A percentile compares a stretch with the other conserved stretches of the same genome.
Conservation (phyloP, 768 basidiomycete genomes). For the Pleurotus eryngii region DNA sequence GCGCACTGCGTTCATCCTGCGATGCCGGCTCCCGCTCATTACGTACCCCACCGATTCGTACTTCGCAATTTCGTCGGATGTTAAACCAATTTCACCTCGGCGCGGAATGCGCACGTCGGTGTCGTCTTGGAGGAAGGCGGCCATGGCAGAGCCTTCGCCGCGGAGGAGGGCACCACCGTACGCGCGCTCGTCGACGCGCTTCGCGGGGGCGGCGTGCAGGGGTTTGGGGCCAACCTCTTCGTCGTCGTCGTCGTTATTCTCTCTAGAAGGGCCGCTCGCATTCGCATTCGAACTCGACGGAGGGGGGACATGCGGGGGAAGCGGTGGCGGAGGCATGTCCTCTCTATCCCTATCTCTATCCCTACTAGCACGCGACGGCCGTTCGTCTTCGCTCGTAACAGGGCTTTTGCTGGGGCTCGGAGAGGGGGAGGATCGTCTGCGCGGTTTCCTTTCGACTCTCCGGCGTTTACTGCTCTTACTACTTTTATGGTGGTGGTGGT, state of each 20-base stretch:
- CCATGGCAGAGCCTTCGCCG: conserved; percentile 98
- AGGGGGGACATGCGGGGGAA: conserved; percentile 14
- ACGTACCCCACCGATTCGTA: conserved; percentile 94
- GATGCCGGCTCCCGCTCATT: conserved; percentile 94
- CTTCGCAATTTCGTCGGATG: conserved; percentile 79
- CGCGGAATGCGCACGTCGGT: conserved; percentile 88
- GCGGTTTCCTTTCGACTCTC: conserved; percentile 26
- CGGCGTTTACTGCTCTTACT: conserved; percentile 23
- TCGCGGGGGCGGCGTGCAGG: conserved; percentile 38
- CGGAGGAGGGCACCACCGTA: conserved; percentile 89
- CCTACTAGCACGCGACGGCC: conserved; percentile 26
- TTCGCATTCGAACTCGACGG: conserved; percentile 13
- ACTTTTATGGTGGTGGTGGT: conserved; percentile 28
- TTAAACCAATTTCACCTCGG: conserved; percentile 96
- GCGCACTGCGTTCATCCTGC: conserved; percentile 97
- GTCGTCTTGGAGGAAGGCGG: conserved; percentile 87
- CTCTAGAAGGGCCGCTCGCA: conserved; percentile 11
- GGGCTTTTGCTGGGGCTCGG: conserved; percentile 28
- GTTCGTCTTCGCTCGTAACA: conserved; percentile 48
- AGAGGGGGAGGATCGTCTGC: conserved; percentile 8
- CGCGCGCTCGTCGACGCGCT: conserved; percentile 73
- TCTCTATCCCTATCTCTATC: conserved; percentile 45
- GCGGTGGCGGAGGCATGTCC: conserved; percentile 13
- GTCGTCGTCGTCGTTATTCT: conserved; percentile 41
- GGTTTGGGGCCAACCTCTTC: conserved; percentile 82